Conservation (phyloP, 108 stramenopile species). For the Skeletonema marinoi region DNA sequence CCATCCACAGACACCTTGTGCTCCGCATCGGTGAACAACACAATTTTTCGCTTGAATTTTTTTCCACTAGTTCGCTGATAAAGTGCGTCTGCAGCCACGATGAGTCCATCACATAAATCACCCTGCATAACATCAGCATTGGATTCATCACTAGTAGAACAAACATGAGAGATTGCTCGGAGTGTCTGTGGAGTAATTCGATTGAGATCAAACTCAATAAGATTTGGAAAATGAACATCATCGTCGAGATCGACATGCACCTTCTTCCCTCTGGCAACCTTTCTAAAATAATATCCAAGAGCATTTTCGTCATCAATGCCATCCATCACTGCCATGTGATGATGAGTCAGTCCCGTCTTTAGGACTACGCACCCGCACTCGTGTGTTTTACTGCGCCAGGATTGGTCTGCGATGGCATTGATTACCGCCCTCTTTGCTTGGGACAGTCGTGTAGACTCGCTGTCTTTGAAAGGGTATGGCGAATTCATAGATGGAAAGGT, state of each 20-base stretch:
- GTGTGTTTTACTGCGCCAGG: slow-evolving; percentile 62
- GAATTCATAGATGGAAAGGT: slow-evolving; percentile 65
- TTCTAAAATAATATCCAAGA: neutral
- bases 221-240: slow-evolving; percentile 62
- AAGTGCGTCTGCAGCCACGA: slow-evolving; percentile 78
- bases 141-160: slow-evolving; percentile 27
- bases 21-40: slow-evolving; percentile 84
- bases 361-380: slow-evolving; percentile 65
- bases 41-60: slow-evolving; percentile 60
- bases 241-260: slow-evolving; percentile 18
- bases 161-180: slow-evolving; percentile 45
- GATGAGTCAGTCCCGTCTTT: slow-evolving; percentile 54
- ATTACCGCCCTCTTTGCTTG: slow-evolving; percentile 55
- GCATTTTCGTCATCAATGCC: slow-evolving; percentile 24
- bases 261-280: slow-evolving; percentile 23
- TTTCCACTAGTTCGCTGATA: slow-evolving; percentile 61
- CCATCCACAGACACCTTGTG: slow-evolving; percentile 60
- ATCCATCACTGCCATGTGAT: slow-evolving; percentile 51
- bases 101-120: slow-evolving; percentile 73
- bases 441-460: slow-evolving; percentile 41
- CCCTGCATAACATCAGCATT: slow-evolving; percentile 29
- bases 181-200: slow-evolving; percentile 56
- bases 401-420: slow-evolving; percentile 60
- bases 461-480: slow-evolving; percentile 22
- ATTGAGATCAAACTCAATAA: slow-evolving; percentile 60